Percentiles rank a stretch among this genome's conserved stretches.
Evolutionary conservation across 768 basidiomycete genomes (phyloP).

Genomic region (Rhodotorula paludigena): DNA sequence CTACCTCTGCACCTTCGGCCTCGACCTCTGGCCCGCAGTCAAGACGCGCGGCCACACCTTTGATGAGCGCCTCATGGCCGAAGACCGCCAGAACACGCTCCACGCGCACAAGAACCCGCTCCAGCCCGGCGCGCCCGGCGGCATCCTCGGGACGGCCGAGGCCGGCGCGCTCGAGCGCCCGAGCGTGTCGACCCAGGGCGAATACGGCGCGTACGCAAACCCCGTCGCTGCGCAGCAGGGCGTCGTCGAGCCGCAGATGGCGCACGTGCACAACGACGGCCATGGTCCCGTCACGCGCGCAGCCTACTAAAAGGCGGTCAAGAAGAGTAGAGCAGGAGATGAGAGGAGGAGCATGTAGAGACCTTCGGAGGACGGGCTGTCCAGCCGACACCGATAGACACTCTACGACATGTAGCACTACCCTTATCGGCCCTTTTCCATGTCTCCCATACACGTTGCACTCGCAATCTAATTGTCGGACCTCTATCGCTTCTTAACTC

Average conservation of each 20-base stretch:
- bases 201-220: conserved; percentile 11
- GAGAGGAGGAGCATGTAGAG: too few species aligned
- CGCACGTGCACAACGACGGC: not conserved
- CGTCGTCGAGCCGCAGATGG: conserved; percentile 20
- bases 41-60: conserved; percentile 32
- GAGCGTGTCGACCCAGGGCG: conserved; percentile 10
- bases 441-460: too few species aligned
- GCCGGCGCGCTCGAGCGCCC: conserved; percentile 2
- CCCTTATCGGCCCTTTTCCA: too few species aligned
- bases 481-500: too few species aligned
- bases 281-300: not conserved
- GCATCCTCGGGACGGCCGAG: conserved; percentile 8
- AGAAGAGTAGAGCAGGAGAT: too few species aligned
- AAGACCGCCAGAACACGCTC: conserved; percentile 28
- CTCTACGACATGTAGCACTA: too few species aligned
- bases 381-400: too few species aligned
- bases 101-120: conserved; percentile 26
- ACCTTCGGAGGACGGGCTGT: too few species aligned
- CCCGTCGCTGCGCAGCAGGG: not conserved
- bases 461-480: too few species aligned
- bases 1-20: conserved; percentile 48
- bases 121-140: conserved; percentile 17
- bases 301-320: not conserved
- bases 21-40: conserved; percentile 49
- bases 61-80: conserved; percentile 22